Base-by-base conservation (phyloP, 306 rosid species). In the Prinsepia uniflora region DNA sequence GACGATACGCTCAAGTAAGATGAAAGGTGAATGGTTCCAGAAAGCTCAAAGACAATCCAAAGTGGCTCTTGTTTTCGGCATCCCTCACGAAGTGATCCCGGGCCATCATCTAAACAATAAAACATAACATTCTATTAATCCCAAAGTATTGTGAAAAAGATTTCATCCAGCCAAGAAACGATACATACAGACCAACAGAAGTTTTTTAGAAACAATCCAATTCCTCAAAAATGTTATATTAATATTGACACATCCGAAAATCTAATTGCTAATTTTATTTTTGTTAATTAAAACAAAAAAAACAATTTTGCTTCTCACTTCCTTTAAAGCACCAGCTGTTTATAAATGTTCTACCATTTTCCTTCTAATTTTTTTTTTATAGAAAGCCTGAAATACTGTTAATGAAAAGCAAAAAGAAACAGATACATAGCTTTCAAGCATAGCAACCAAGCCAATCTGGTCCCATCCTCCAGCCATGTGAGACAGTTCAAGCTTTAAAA, bases 81-180 rank as follows among this genome's bases (percentile, higher is more conserved):
- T 41, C 90, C 92, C 9, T 87, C 86, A 1, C 90, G 89, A 74
- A 89, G 96, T 12, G 92, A 87, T 49, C 92, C 96, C 0, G 96
- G 89, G 75, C 96, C 90, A 72, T 87, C 96, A 73, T 89, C 96
- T 89, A 74, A 55, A 62, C 49, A 52, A 68, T 66, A 45, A 68
- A 58, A 63, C 52, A 58, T 10, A 52, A 40, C 40, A 30, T 7
- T 41, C 8, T 14, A 42, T 50, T 56, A 11, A 57, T 52, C 70
- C 12, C 36, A 19, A 30, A 15, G 41, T 19, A 57, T n/a, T 30
- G 30, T 10, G 19, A 12, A 22, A 17, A 66, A 56, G 11, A 14
- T 36, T 10, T 40, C 19, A 43, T 15, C 65, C 67, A 22, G 59
- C 20, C 72, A 65, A 5, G 13, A 56, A 11, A 14, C 63, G 64